These are phyloP conservation scores for Lactifluus pinguis DNA, from an alignment of 768 basidiomycete species.

Conservation along the genomic window DNA sequence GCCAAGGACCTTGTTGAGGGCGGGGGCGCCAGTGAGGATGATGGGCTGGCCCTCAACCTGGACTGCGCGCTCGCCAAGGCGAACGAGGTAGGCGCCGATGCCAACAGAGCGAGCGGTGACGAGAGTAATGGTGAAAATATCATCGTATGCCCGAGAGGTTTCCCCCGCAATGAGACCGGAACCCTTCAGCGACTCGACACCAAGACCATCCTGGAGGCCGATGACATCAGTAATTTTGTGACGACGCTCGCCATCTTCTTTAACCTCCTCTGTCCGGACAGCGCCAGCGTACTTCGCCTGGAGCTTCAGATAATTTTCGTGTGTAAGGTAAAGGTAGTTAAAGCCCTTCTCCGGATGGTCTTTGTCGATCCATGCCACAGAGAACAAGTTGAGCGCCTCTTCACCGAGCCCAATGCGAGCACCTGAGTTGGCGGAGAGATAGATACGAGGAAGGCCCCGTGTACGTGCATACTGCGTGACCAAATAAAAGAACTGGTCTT, in stretches of 20 bases:
- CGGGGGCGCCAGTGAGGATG: constrained; percentile 93
- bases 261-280: constrained; percentile 75
- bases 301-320: constrained; percentile 82
- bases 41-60: constrained; percentile 99
- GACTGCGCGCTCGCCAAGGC: constrained; percentile 93
- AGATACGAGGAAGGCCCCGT: constrained; percentile 86
- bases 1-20: constrained; percentile 97
- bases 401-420: constrained; percentile 95
- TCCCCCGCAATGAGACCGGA: constrained; percentile 98
- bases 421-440: constrained; percentile 98
- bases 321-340: constrained; percentile 91
- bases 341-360: constrained; percentile 88
- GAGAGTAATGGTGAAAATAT: constrained; percentile 98
- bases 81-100: constrained; percentile 97
- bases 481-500: constrained; percentile 95
- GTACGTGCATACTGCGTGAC: constrained; percentile 89
- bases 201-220: constrained; percentile 93
- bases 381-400: constrained; percentile 81
- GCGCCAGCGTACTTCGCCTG: constrained; percentile 75
- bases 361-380: constrained; percentile 82
- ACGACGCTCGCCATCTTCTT: constrained; percentile 79
- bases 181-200: constrained; percentile 91
- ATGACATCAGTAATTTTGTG: constrained; percentile 96
- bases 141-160: constrained; percentile 96
- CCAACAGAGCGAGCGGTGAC: constrained; percentile 98